Evolutionary conservation across 106 monocot genomes (phyloP).

Genomic region (Dioscorea zingiberensis): DNA sequence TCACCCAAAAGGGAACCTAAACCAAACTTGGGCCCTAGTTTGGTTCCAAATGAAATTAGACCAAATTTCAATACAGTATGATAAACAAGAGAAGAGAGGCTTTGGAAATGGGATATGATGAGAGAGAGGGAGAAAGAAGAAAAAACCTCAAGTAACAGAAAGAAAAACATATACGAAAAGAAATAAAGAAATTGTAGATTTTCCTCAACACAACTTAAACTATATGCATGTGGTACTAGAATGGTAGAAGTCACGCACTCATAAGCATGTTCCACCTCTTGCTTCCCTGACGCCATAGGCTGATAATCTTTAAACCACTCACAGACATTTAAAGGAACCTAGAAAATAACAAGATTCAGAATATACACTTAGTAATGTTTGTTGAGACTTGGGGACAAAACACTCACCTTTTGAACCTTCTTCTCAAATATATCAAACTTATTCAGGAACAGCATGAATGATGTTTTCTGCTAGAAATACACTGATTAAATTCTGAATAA

Average conservation of each 20-base stretch:
- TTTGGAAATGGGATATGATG: too few species aligned
- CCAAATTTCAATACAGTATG: too few species aligned
- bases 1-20: too few species aligned
- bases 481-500: background rate
- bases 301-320: constrained; percentile 98
- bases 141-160: too few species aligned
- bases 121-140: too few species aligned
- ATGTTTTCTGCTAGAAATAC: constrained; percentile 69
- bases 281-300: constrained; percentile 76
- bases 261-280: constrained; percentile 98
- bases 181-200: too few species aligned
- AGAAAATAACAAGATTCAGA: background rate
- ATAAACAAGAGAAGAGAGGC: too few species aligned
- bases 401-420: constrained; percentile 69
- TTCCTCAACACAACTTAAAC: too few species aligned
- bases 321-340: constrained; percentile 93
- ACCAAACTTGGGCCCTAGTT: too few species aligned
- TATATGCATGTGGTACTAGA: too few species aligned
- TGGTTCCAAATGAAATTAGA: too few species aligned
- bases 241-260: constrained; percentile 50
- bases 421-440: constrained; percentile 98
- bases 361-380: background rate
- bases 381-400: background rate
- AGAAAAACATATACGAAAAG: too few species aligned
- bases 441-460: constrained; percentile 92